phyloP scores from a whole-genome alignment of 495 filamentous ascomycete genomes.

The Neurospora sp. region DNA sequence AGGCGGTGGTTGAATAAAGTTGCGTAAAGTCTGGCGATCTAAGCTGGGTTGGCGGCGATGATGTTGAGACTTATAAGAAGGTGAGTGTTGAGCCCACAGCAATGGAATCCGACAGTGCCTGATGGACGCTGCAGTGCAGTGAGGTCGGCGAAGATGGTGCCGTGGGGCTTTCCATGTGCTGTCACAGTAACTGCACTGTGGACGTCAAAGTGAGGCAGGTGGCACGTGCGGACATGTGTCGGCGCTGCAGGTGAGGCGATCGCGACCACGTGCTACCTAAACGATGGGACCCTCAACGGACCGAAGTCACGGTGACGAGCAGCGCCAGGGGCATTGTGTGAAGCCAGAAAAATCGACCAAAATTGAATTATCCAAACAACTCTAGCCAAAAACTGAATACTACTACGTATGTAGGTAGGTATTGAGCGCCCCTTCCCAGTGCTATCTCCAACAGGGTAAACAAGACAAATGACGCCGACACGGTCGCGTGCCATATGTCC shows the following conservation, averaged over 20 bases:
- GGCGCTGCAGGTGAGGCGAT: not conserved
- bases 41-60: no score
- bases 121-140: not conserved
- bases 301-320: not conserved
- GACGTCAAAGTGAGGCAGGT: not conserved
- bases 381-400: not conserved
- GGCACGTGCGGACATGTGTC: not conserved
- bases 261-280: not conserved
- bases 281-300: not conserved
- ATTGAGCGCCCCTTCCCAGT: not conserved
- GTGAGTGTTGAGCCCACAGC: not conserved
- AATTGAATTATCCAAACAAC: not conserved
- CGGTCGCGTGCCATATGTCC: not conserved
- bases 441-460: not conserved
- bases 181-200: not conserved
- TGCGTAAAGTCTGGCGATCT: no score
- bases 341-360: not conserved
- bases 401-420: not conserved
- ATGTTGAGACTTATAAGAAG: no score
- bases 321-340: not conserved
- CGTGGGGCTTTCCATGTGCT: not conserved
- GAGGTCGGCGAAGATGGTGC: not conserved
- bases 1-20: no score
- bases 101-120: not conserved
- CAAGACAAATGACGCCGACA: not conserved